Conservation (phyloP, 495 filamentous ascomycete genomes). For the Neurospora intermedia region DNA sequence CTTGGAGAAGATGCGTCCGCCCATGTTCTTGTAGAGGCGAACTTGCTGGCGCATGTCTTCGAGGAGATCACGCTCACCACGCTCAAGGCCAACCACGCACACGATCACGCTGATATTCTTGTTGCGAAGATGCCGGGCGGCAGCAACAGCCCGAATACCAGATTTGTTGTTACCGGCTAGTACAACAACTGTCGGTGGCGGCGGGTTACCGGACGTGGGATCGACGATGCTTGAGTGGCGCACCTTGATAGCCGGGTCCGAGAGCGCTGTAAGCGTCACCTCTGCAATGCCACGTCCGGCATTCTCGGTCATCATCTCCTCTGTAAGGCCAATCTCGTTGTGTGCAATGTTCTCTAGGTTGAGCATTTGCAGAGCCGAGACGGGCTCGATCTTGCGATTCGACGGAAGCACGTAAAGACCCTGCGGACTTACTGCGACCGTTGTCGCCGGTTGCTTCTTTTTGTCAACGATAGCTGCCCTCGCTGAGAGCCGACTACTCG, state of each 20-base stretch:
- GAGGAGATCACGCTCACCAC: conserved; percentile 50
- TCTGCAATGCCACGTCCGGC: conserved; percentile 80
- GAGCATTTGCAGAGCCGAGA: conserved; percentile 76
- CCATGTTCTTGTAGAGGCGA: conserved; percentile 65
- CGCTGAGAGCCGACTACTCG: conserved; percentile 22
- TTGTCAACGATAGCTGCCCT: conserved; percentile 19
- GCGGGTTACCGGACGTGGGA: conserved; percentile 14
- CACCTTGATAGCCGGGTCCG: conserved; percentile 43
- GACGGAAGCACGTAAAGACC: conserved; percentile 46
- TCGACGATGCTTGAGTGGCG: conserved; percentile 30
- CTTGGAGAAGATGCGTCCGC: conserved; percentile 55
- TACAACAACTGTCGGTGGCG: conserved; percentile 57
- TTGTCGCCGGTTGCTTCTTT: conserved; percentile 13
- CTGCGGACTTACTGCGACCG: conserved; percentile 7
- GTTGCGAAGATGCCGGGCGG: conserved; percentile 75
- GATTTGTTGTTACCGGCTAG: conserved; percentile 82
- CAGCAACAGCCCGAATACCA: conserved; percentile 73
- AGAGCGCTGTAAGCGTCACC: conserved; percentile 55
- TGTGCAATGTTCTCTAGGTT: conserved; percentile 83
- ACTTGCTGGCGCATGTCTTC: conserved; percentile 65
- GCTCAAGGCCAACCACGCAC: conserved; percentile 71
- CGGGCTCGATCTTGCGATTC: conserved; percentile 63
- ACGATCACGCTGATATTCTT: conserved; percentile 68
- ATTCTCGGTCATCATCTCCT: conserved; percentile 86
- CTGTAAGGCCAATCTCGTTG: conserved; percentile 70